Conservation (phyloP, 768 basidiomycete genomes). For the Phlebiopsis gigantea region DNA sequence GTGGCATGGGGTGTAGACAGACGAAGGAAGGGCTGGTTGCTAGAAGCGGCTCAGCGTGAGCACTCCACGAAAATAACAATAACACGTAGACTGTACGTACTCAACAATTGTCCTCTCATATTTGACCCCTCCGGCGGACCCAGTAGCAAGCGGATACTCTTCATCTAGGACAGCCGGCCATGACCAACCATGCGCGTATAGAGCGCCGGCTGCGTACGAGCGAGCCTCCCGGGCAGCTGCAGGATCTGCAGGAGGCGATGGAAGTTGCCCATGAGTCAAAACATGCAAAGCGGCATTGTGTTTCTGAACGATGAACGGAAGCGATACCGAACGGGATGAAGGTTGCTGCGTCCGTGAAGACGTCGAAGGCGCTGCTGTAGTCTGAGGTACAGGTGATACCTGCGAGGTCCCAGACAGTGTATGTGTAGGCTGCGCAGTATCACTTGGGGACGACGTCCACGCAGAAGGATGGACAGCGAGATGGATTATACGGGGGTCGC, state of each 20-base stretch:
- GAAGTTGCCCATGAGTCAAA: conserved; percentile 10
- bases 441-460: conserved; percentile 57
- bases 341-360: background rate
- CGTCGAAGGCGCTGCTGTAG: background rate
- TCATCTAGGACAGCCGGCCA: conserved; percentile 43
- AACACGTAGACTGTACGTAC: conserved; percentile 19
- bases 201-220: conserved; percentile 18
- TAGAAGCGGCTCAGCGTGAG: conserved; percentile 18
- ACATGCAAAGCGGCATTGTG: conserved; percentile 24
- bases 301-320: conserved; percentile 19
- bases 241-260: background rate
- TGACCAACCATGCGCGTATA: conserved; percentile 31
- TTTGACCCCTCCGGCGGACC: conserved; percentile 23
- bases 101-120: conserved; percentile 28
- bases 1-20: conserved; percentile 38
- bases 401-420: conserved; percentile 17
- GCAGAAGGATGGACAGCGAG: conserved; percentile 77
- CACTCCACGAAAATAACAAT: conserved; percentile 8
- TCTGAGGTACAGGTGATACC: background rate
- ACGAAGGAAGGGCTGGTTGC: conserved; percentile 50
- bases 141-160: conserved; percentile 23
- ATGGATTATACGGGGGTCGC: conserved; percentile 61
- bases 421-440: conserved; percentile 4
- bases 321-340: conserved; percentile 11
- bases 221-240: conserved; percentile 14